Conservation (phyloP, 1,284 basidiomycete species). For the Rhizoctonia solani region DNA sequence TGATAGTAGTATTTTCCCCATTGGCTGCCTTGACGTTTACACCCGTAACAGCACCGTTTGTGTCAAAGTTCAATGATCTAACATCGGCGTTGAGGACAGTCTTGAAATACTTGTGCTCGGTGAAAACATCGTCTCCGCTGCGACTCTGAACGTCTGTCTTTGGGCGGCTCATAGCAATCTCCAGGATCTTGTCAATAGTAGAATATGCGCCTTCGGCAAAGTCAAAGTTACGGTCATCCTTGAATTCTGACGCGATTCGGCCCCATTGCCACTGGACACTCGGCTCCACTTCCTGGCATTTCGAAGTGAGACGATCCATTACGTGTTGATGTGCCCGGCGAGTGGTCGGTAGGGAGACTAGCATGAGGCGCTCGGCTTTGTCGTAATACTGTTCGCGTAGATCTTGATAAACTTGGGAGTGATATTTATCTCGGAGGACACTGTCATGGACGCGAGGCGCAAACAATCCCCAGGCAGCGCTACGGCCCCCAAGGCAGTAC, state of each 20-base stretch:
- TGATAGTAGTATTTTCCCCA: slow-evolving; percentile 32
- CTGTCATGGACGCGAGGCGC: slow-evolving; percentile 38
- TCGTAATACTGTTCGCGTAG: slow-evolving; percentile 12
- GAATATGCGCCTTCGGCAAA: slow-evolving; percentile 40
- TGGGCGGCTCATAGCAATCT: slow-evolving; percentile 39
- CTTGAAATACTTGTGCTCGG: slow-evolving; percentile 36
- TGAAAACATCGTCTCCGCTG: too few species aligned
- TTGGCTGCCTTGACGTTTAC: slow-evolving; percentile 17
- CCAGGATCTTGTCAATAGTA: slow-evolving; percentile 40
- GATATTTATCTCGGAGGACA: slow-evolving; percentile 33
- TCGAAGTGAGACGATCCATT: slow-evolving; percentile 40
- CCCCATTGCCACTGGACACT: slow-evolving; percentile 40
- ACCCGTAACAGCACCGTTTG: background rate
- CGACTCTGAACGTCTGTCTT: background rate
- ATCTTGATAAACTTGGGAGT: background rate
- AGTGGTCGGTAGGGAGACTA: slow-evolving; percentile 35
- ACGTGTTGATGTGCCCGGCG: slow-evolving; percentile 35
- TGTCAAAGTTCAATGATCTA: slow-evolving; percentile 3
- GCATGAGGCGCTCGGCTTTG: slow-evolving; percentile 37
- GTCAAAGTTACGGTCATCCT: slow-evolving; percentile 37
- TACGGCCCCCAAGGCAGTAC: slow-evolving; percentile 36
- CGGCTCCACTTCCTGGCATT: background rate
- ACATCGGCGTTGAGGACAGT: slow-evolving; percentile 38
- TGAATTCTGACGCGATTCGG: slow-evolving; percentile 40
- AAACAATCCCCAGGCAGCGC: slow-evolving; percentile 40